Conservation (phyloP, 2,329 filamentous ascomycete genomes). For the Hypoxylon sp. region DNA sequence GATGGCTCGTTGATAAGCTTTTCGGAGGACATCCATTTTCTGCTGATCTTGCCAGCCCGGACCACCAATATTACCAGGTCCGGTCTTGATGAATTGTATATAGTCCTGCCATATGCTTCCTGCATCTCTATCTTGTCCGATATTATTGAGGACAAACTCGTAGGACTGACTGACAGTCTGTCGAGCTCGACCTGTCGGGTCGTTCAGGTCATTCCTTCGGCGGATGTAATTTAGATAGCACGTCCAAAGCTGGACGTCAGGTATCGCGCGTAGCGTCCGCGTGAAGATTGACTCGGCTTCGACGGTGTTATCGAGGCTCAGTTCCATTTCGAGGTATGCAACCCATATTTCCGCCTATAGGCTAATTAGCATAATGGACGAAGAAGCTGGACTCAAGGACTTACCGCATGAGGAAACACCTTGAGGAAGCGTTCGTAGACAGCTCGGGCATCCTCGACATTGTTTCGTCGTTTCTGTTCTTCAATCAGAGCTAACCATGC, state of each 20-base stretch:
- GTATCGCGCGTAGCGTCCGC: conserved; percentile 81
- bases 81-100: conserved; percentile 90
- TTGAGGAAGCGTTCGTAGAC: conserved; percentile 90
- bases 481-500: conserved; percentile 91
- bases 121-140: conserved; percentile 92
- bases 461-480: conserved; percentile 85
- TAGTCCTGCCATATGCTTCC: conserved; percentile 95
- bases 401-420: conserved; percentile 90
- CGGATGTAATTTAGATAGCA: conserved; percentile 96
- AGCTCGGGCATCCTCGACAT: conserved; percentile 83
- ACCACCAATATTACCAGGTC: conserved; percentile 87
- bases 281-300: conserved; percentile 88
- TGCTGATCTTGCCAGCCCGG: conserved; percentile 96
- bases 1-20: conserved; percentile 92
- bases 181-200: conserved; percentile 82
- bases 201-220: conserved; percentile 89
- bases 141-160: conserved; percentile 89
- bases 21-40: conserved; percentile 94
- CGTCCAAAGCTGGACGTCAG: conserved; percentile 90
- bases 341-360: conserved; percentile 92
- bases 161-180: conserved; percentile 87
- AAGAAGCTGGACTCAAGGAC: conserved; percentile 57
- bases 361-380: conserved; percentile 53
- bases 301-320: conserved; percentile 85
- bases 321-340: conserved; percentile 89